Evolutionary conservation across 2,329 filamentous ascomycete species (phyloP), one percentile per base, ranked within the genome.

Genomic region (Apiospora sp.): DNA sequence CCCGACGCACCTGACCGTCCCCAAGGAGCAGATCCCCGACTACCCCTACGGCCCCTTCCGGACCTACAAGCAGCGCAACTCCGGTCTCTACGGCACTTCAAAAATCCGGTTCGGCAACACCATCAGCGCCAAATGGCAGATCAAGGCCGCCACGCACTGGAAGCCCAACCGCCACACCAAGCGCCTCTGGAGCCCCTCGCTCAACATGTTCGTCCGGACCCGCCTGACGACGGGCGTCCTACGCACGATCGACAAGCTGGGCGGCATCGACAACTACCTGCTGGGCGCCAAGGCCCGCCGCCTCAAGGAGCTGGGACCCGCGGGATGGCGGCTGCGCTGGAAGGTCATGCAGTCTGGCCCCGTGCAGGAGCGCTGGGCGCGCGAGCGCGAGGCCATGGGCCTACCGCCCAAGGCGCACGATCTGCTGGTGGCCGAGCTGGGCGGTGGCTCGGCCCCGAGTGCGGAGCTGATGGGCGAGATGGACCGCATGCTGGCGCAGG

Each of bases 321-420:
- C 92, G 76, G 96, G 96, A 8, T 99, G 96, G 96, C 90, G 92
- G 77, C 85, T 99, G 79, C 87, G 96, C 75, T 98, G 95, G 93
- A 89, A 93, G 74, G 86, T 99, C 74, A 94, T 98, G 92, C 94
- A 96, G 85, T 95, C 91, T 5, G 79, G 79, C 1, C 84, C 84
- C 27, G 88, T 97, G 69, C 90, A 91, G 81, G 87, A 88, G 76
- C 86, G 89, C 75, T 93, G 95, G 79, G 87, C 88, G 58, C 81
- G 84, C 69, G 87, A 98, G 85, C 87, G 94, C 74, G 84, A 86
- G 72, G 84, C 84, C 27, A 81, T 96, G 69, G 93, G 94, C 0
- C 79, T 98, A 73, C 87, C 88, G 6, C 84, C 87, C 34, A 83
- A 79, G 61, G 27, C 13, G 14, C 41, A 48, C 41, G n/a, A 48